Percentiles rank a stretch among this genome's conserved stretches.
phyloP scores from a whole-genome alignment of 495 filamentous ascomycete species.

The Clavariopsis aquatica region DNA sequence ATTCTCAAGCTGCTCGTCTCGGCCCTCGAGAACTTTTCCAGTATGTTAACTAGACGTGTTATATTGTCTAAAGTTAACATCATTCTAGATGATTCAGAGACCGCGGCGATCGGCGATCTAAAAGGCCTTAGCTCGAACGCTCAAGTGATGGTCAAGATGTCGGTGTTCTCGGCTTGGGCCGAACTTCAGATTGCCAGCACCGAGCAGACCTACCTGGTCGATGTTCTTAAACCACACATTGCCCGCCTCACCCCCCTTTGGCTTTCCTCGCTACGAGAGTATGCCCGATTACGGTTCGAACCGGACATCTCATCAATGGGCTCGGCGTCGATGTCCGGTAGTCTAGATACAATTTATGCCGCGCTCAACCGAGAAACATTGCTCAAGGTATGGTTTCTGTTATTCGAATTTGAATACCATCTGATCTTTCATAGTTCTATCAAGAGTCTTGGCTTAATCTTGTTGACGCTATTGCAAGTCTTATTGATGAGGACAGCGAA shows the following conservation, averaged over 20 bases:
- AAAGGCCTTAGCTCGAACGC: conserved; percentile 94
- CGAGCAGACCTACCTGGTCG: conserved; percentile 84
- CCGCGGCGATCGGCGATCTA: conserved; percentile 87
- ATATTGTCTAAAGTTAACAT: too few relatives aligned
- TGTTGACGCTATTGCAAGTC: conserved; percentile 93
- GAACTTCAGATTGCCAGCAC: conserved; percentile 94
- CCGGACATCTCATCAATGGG: conserved; percentile 93
- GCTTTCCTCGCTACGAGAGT: conserved; percentile 90
- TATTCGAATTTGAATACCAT: neutral
- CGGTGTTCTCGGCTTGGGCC: conserved; percentile 98
- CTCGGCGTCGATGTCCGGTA: conserved; percentile 68
- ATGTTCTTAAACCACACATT: conserved; percentile 89
- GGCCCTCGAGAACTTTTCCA: conserved; percentile 88
- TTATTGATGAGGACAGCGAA: conserved; percentile 96
- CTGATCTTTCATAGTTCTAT: conserved; percentile 67
- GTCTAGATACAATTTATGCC: conserved; percentile 87
- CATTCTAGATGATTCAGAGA: conserved; percentile 63
- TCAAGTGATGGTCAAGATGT: conserved; percentile 96
- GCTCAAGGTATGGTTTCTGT: conserved; percentile 58
- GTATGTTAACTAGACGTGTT: conserved; percentile 44
- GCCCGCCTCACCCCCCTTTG: conserved; percentile 86
- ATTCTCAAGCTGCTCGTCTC: conserved; percentile 91
- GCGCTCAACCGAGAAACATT: conserved; percentile 92
- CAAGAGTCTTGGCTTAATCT: conserved; percentile 96
- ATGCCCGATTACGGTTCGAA: conserved; percentile 90